Conservation (phyloP, 805 yeast genomes). For the Wickerhamiella australiensis region DNA sequence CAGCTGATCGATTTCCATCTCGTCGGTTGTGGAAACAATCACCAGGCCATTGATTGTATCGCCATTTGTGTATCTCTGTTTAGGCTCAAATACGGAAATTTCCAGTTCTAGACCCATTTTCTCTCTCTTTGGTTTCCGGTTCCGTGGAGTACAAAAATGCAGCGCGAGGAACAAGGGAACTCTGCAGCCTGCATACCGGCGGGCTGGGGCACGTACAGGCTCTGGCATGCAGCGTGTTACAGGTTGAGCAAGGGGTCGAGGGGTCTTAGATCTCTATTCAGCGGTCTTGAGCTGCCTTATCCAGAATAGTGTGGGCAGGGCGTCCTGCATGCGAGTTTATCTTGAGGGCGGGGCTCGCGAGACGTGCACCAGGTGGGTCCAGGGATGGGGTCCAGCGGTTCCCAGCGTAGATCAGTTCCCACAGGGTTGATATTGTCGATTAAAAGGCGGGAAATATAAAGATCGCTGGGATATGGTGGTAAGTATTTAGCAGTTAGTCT, state of each 20-base stretch:
- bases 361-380: background rate
- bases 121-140: background rate
- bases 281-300: background rate
- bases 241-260: background rate
- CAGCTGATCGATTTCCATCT: background rate
- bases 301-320: background rate
- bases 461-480: too few species aligned
- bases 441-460: too few species aligned
- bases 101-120: constrained; percentile 4
- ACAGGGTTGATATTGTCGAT: too few species aligned
- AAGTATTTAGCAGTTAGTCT: too few species aligned
- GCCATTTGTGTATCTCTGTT: constrained; percentile 7
- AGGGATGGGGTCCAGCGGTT: too few species aligned
- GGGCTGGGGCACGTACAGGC: constrained; percentile 2
- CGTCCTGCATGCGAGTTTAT: constrained; percentile 1
- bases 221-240: constrained; percentile 2
- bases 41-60: constrained; percentile 7
- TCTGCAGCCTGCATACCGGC: background rate
- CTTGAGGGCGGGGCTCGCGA: background rate
- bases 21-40: background rate
- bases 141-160: background rate
- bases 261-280: background rate
- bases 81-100: background rate
- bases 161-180: background rate
- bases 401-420: too few species aligned